Evolutionary conservation across 176 grass and related monocot genomes (phyloP), one percentile per base, ranked within the genome.

Genomic region (Oryza punctata): DNA sequence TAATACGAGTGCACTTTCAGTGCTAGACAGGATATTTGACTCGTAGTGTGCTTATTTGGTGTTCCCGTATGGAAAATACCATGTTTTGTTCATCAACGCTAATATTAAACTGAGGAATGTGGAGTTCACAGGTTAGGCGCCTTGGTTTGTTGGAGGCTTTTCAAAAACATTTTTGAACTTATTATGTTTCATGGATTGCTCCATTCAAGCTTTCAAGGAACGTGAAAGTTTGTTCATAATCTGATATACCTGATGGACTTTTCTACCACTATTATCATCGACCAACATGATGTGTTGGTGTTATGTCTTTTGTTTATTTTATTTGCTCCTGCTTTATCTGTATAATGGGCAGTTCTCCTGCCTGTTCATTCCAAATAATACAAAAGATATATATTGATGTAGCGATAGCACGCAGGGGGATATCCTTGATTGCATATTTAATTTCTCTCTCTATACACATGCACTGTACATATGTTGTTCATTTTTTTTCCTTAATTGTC

Each of bases 61-160:
- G 29, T 33, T 67, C 28, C 7, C 2, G 5, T 67, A 67, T 75
- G 63, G 15, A 67, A 67, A 9, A n/a, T 30, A 43, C 14, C 10
- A 25, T 41, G 3, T 54, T 6, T 74, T 75, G 28, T 35, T 35
- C 73, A 76, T 76, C 23, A 21, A 24, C 23, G 9, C 23, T 43
- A 63, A 27, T 45, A 44, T 61, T 16, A 35, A 13, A 25, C 26
- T 25, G 23, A 45, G 47, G 38, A 57, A 61, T 68, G 54, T 63
- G 21, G n/a, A 27, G 23, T 19, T 6, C 6, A 28, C 15, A 65
- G 44, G 38, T 70, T 67, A 4, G 10, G 23, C 18, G 10, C 11
- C 73, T 69, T 70, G 43, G 12, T 87, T 43, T 14, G 66, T 73
- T 66, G 16, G 64, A 78, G 12, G 33, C 16, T 68, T 10, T 46